Evolutionary conservation across 192 early-diverging fungal genomes (phyloP).

Genomic region (Linnemannia hyalina): DNA sequence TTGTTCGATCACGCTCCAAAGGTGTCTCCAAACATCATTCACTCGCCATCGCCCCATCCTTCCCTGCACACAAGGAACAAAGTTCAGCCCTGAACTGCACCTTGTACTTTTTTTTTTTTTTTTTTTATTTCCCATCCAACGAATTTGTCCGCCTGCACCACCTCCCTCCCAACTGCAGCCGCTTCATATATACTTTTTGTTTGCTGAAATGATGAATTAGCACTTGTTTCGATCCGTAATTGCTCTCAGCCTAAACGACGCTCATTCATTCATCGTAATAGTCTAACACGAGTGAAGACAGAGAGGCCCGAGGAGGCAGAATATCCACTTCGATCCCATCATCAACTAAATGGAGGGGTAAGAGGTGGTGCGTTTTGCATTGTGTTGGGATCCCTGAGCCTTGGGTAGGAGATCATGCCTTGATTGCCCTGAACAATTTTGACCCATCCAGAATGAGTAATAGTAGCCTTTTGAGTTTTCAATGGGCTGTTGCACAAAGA

Average conservation of each 20-base stretch:
- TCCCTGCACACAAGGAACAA: background rate
- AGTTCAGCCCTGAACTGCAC: background rate
- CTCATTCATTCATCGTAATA: background rate
- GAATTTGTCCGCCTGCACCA: background rate
- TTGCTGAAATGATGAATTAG: no score
- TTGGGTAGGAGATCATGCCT: no score
- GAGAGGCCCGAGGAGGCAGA: background rate
- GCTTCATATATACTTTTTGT: no score
- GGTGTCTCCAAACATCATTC: background rate
- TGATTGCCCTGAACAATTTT: no score
- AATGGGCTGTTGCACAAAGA: conserved; percentile 3
- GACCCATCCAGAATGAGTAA: no score
- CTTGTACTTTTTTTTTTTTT: background rate
- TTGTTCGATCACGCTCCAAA: conserved; percentile 3
- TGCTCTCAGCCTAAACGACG: background rate
- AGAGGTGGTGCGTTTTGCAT: no score
- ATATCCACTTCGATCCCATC: background rate
- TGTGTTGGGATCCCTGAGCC: no score
- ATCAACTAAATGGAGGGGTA: background rate
- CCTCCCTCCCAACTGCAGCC: no score
- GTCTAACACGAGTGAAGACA: background rate
- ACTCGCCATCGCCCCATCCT: background rate
- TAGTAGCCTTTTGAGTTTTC: background rate
- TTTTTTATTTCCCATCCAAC: background rate
- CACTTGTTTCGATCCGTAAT: no score